Conservation (phyloP, 352 stramenopile genomes). For the Pythium sp. region DNA sequence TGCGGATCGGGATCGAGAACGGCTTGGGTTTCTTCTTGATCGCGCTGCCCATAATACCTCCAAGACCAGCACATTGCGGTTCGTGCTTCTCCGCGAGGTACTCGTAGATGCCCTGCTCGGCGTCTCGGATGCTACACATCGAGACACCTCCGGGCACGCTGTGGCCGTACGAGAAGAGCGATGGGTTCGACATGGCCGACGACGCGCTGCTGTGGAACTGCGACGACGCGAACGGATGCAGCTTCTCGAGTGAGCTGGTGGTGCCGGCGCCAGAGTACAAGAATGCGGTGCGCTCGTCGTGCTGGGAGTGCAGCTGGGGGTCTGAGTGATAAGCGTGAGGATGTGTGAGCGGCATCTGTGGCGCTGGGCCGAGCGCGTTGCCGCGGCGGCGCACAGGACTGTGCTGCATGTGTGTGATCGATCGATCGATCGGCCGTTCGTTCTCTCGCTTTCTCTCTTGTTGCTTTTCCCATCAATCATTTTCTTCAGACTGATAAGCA, state of each 20-base stretch:
- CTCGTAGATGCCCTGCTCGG: conserved; percentile 52
- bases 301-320: neutral
- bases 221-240: neutral
- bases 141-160: conserved; percentile 1
- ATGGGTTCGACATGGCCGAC: neutral
- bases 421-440: neutral
- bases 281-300: neutral
- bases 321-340: neutral
- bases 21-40: conserved; percentile 5
- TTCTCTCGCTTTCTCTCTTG: neutral
- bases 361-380: neutral
- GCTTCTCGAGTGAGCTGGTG: neutral
- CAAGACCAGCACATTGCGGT: neutral
- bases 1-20: conserved; percentile 27
- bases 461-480: conserved; percentile 2
- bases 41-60: neutral
- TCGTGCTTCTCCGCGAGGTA: conserved; percentile 56
- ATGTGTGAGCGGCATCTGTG: neutral
- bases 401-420: neutral
- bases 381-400: neutral
- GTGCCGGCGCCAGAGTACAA: neutral
- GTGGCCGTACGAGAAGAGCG: conserved; percentile 1
- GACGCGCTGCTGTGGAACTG: conserved; percentile 2
- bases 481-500: neutral
- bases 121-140: conserved; percentile 42